Conservation (phyloP, 305 asterid species). For the Fraxinus sp. region DNA sequence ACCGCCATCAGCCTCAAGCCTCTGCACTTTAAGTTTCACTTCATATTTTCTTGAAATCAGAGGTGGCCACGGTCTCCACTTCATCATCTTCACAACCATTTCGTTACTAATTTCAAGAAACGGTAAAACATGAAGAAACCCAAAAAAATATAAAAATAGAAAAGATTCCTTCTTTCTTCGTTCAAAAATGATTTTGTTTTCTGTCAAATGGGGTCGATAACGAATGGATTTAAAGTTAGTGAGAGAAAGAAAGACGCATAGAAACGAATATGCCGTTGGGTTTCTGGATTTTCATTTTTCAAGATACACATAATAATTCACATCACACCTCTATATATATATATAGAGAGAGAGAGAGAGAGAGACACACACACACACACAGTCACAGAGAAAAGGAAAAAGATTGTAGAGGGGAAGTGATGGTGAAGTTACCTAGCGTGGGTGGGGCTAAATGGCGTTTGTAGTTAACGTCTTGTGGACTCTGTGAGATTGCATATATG, state of each 20-base stretch:
- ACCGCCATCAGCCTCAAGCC: constrained; percentile 45
- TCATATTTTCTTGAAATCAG: constrained; percentile 58
- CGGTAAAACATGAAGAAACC: not conserved
- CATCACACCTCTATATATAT: not conserved
- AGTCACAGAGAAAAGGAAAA: not conserved
- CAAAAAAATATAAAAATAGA: not conserved
- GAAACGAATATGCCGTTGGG: constrained; percentile 12
- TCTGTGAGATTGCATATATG: not conserved
- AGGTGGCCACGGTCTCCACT: constrained; percentile 99
- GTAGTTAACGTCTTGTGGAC: not conserved
- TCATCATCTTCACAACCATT: constrained; percentile 93
- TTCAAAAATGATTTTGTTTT: not conserved
- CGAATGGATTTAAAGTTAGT: not conserved
- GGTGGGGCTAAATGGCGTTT: not conserved
- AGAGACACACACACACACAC: too few relatives aligned
- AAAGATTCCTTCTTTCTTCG: constrained; percentile 2
- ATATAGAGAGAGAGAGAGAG: too few relatives aligned
- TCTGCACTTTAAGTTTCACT: constrained; percentile 64
- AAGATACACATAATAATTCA: constrained; percentile 4
- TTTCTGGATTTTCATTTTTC: not conserved
- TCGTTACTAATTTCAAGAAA: not conserved
- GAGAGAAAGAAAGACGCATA: constrained; percentile 10
- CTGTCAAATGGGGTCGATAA: constrained; percentile 3
- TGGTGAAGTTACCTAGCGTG: not conserved
- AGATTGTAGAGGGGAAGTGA: not conserved